Evolutionary conservation across 2,329 filamentous ascomycete genomes (phyloP).

Genomic region (Epichloe uncinata): DNA sequence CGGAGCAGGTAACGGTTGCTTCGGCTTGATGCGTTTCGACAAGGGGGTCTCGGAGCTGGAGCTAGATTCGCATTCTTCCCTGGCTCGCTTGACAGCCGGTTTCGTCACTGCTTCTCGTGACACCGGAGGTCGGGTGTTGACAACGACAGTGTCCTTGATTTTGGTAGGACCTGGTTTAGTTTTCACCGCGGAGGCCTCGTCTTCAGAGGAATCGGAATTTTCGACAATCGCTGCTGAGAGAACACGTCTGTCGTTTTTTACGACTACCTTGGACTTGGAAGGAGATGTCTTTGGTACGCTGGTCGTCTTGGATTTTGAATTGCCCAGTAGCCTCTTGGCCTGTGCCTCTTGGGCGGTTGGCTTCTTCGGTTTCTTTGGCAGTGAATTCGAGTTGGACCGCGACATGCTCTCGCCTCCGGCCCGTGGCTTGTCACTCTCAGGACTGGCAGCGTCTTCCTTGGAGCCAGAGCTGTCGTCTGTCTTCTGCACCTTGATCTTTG

Average conservation of each 20-base stretch:
- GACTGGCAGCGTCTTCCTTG: constrained; percentile 23
- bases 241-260: constrained; percentile 28
- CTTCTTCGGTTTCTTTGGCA: constrained; percentile 43
- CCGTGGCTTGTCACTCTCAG: constrained; percentile 17
- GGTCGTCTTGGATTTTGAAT: constrained; percentile 22
- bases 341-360: constrained; percentile 37
- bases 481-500: constrained; percentile 38
- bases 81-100: constrained; percentile 34
- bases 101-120: constrained; percentile 20
- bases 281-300: constrained; percentile 21
- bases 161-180: constrained; percentile 17
- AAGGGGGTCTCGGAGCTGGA: constrained; percentile 47
- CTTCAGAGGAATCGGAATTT: constrained; percentile 43
- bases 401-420: constrained; percentile 30
- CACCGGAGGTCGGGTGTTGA: constrained; percentile 19
- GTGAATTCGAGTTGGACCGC: constrained; percentile 37
- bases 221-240: constrained; percentile 43
- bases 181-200: constrained; percentile 24
- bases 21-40: constrained; percentile 43
- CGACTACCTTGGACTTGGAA: constrained; percentile 26
- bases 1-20: constrained; percentile 22
- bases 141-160: constrained; percentile 20
- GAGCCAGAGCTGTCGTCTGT: constrained; percentile 32
- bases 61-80: constrained; percentile 40
- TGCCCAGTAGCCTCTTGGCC: constrained; percentile 37